phyloP scores from a whole-genome alignment of 805 yeast genomes.

The Saccharomycopsis vini region DNA sequence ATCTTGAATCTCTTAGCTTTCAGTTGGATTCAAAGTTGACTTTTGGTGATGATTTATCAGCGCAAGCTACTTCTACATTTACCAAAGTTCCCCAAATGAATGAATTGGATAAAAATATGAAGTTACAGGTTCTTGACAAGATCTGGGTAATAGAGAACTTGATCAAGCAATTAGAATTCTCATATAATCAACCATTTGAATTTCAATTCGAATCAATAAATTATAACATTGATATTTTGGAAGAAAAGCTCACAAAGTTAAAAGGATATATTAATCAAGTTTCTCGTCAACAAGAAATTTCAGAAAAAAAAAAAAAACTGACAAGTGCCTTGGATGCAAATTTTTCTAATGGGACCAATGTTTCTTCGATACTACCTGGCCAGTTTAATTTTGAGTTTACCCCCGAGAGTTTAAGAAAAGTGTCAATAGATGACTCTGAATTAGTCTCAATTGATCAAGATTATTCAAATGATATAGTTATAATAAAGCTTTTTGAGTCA shows the following conservation, averaged over 20 bases:
- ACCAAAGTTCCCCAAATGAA: neutral
- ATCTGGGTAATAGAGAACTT: conserved; percentile 17
- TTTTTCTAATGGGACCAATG: neutral
- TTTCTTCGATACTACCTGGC: conserved; percentile 3
- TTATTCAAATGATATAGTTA: conserved; percentile 2
- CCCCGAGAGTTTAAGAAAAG: conserved; percentile 3
- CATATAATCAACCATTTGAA: conserved; percentile 7
- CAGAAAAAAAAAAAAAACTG: neutral
- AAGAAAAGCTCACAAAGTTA: conserved; percentile 6
- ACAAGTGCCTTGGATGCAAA: neutral
- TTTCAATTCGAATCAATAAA: conserved; percentile 8
- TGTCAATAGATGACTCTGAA: neutral
- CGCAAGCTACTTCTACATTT: neutral
- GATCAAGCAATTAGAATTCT: conserved; percentile 11
- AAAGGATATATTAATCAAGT: conserved; percentile 7
- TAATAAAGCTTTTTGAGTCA: neutral
- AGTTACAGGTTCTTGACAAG: conserved; percentile 11
- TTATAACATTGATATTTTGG: conserved; percentile 13
- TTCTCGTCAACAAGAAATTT: neutral
- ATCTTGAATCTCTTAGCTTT: neutral
- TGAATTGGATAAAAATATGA: neutral
- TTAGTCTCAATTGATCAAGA: neutral
- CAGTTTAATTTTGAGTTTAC: conserved; percentile 3
- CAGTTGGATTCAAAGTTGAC: neutral
- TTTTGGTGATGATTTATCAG: neutral